Evolutionary conservation across 257 asterid species (phyloP), one percentile per base, ranked within the genome.

Genomic region (Striga asiatica): DNA sequence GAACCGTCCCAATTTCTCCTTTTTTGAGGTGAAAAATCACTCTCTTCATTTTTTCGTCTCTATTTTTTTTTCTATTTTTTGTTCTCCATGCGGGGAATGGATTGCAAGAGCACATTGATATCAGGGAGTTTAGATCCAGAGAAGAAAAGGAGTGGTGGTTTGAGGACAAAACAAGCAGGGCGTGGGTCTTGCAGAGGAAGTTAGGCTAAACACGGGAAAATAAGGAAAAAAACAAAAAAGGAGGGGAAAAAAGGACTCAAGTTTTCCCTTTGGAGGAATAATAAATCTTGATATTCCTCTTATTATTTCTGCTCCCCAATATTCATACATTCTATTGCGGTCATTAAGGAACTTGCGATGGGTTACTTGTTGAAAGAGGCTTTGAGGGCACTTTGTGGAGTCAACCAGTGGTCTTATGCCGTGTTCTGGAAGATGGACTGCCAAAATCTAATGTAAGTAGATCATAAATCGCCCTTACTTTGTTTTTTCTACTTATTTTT

Each of bases 121-220:
- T 71, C 70, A 17, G 79, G 67, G 32, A 81, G 66, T 69, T 75
- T 81, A 81, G 94, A 79, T 66, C 89, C 91, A 55, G 80, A 60
- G 62, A 84, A 88, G 62, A 84, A 74, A 72, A 75, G 88, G 48
- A 81, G 88, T 63, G 88, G 91, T 76, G 94, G 94, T 42, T 67
- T 84, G 72, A 78, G 94, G 73, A 78, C 94, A 29, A 79, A 84
- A 75, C 94, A 84, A 60, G 94, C 94, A 9, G 94, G 94, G 27
- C 77, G 94, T 42, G 91, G 80, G 16, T 84, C 94, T 71, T 84
- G 88, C 70, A 63, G 94, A 53, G 94, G 94, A 71, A 77, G 91
- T 81, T 84, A 84, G 91, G 54, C 77, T 19, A 29, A n/a, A n/a
- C n/a, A n/a, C n/a, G n/a, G n/a, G n/a, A n/a, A n/a, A n/a, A n/a